A percentile compares a stretch with the other conserved stretches of the same genome.
These are phyloP conservation scores for Lagerstroemia speciosa DNA, from an alignment of 345 rosid species.

Conservation along the genomic window DNA sequence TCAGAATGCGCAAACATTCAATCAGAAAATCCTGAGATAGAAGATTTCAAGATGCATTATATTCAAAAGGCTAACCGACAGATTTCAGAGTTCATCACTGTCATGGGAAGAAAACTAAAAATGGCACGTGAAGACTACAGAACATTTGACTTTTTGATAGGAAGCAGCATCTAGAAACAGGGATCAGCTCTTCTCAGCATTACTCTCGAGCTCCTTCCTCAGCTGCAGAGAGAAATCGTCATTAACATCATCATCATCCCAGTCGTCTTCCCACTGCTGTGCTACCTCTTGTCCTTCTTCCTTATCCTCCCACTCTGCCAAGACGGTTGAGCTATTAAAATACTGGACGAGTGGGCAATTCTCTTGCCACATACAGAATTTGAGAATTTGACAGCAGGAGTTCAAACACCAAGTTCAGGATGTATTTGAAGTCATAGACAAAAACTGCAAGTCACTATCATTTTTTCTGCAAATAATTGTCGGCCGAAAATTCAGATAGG, in stretches of 20 bases:
- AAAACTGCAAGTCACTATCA: background rate
- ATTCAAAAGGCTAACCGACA: background rate
- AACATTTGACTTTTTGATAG: background rate
- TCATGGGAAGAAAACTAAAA: background rate
- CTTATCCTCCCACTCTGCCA: slow-evolving; percentile 62
- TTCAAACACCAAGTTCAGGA: background rate
- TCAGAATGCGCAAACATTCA: background rate
- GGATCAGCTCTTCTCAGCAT: slow-evolving; percentile 37
- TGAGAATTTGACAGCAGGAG: background rate
- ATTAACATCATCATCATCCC: slow-evolving; percentile 91
- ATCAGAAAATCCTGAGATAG: background rate
- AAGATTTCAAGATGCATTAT: background rate
- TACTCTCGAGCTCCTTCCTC: slow-evolving; percentile 68
- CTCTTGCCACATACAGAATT: too few relatives aligned
- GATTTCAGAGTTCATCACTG: background rate
- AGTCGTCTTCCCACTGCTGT: slow-evolving; percentile 95
- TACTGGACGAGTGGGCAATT: background rate
- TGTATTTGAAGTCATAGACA: background rate
- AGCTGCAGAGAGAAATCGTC: slow-evolving; percentile 89
- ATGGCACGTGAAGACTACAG: background rate
- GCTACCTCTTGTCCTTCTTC: slow-evolving; percentile 67
- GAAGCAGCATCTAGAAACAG: background rate
- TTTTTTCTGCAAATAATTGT: too few relatives aligned
- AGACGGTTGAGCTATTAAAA: background rate
- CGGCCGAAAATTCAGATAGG: background rate